These are phyloP conservation scores for Trichoderma sp. DNA, from an alignment of 2,329 filamentous ascomycete genomes.

Conservation along the genomic window DNA sequence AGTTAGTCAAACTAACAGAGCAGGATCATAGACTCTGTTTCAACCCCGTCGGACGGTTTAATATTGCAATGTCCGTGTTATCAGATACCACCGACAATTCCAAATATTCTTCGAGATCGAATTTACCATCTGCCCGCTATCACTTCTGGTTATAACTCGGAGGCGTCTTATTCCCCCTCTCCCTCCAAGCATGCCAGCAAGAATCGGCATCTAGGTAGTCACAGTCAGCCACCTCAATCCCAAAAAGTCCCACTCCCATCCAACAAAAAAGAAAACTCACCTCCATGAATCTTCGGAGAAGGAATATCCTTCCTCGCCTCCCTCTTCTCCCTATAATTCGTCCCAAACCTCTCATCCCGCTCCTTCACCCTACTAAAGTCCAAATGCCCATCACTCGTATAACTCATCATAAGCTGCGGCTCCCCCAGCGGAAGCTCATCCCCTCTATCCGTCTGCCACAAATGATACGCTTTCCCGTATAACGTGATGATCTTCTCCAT, in stretches of 20 bases:
- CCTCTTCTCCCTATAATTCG: constrained; percentile 44
- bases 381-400: constrained; percentile 48
- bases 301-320: constrained; percentile 34
- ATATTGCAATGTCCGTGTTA: background rate
- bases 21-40: background rate
- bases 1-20: background rate
- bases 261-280: background rate
- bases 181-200: background rate
- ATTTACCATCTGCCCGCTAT: background rate
- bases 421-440: constrained; percentile 54
- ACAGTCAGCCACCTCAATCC: background rate
- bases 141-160: background rate
- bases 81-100: background rate
- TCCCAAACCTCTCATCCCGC: constrained; percentile 46
- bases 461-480: constrained; percentile 82
- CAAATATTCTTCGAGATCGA: background rate
- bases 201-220: background rate
- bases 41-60: background rate
- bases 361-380: constrained; percentile 46
- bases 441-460: constrained; percentile 81
- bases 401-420: constrained; percentile 55
- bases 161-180: background rate
- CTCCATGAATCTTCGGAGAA: background rate
- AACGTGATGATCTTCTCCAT: constrained; percentile 73
- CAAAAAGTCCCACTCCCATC: background rate